A percentile compares a stretch with the other conserved stretches of the same genome.
Conservation (phyloP, 1,284 basidiomycete species). For the Naganishia cerealis region DNA sequence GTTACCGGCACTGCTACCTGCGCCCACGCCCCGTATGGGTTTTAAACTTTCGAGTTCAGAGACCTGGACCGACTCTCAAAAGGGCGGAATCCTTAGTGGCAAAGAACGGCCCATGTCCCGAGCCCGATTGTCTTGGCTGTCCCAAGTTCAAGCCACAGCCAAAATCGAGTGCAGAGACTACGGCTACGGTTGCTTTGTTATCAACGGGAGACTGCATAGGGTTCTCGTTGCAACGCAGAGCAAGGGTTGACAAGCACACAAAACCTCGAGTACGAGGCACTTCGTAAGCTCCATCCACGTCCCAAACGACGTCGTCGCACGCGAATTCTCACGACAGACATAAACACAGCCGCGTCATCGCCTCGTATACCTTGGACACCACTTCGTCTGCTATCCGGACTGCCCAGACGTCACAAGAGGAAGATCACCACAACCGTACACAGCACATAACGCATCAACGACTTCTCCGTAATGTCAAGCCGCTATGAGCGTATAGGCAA, state of each 20-base stretch:
- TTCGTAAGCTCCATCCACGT: background rate
- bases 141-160: background rate
- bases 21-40: too few species aligned
- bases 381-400: background rate
- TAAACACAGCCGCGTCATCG: slow-evolving; percentile 13
- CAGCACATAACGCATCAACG: background rate
- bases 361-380: background rate
- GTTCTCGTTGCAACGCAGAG: background rate
- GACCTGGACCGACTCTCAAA: too few species aligned
- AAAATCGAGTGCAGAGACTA: background rate
- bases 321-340: background rate
- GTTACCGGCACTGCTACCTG: too few species aligned
- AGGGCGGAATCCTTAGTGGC: background rate
- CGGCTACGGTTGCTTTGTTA: background rate
- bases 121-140: slow-evolving; percentile 1
- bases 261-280: background rate
- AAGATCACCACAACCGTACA: background rate
- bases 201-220: background rate
- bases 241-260: background rate
- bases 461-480: slow-evolving; percentile 4
- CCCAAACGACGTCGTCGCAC: background rate
- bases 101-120: slow-evolving; percentile 6
- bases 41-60: too few species aligned
- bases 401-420: too few species aligned
- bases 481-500: slow-evolving; percentile 20